phyloP scores from a whole-genome alignment of 345 rosid species.

The Barbarea vulgaris region DNA sequence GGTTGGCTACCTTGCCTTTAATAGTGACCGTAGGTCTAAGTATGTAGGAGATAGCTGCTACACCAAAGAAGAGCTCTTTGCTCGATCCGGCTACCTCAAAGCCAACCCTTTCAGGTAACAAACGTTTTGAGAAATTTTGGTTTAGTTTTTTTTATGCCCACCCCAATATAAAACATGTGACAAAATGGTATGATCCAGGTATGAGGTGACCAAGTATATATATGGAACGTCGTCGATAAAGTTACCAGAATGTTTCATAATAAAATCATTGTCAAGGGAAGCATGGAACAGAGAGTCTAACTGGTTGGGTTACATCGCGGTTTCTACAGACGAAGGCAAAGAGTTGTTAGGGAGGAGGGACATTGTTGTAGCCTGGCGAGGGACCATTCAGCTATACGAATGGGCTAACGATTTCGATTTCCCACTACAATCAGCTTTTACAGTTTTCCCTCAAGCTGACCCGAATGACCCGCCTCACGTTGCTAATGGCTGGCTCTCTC shows the following conservation, averaged over 20 bases:
- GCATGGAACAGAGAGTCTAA: conserved; percentile 45
- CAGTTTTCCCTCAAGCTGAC: conserved; percentile 30
- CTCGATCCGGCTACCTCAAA: conserved; percentile 40
- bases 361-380: conserved; percentile 57
- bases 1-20: conserved; percentile 45
- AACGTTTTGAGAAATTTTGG: background rate
- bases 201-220: conserved; percentile 46
- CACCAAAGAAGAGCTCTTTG: conserved; percentile 42
- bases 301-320: conserved; percentile 55
- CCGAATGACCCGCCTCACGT: conserved; percentile 23
- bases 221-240: conserved; percentile 49
- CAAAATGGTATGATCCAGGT: conserved; percentile 31
- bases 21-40: conserved; percentile 28
- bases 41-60: conserved; percentile 42
- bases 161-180: background rate
- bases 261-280: conserved; percentile 42
- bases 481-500: conserved; percentile 46
- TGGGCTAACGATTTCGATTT: conserved; percentile 42
- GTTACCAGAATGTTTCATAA: conserved; percentile 44
- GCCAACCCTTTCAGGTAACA: conserved; percentile 45
- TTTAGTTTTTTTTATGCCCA: background rate
- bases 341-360: conserved; percentile 52
- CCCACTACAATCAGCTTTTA: conserved; percentile 42
- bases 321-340: conserved; percentile 55
- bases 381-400: conserved; percentile 44